Conservation (phyloP, 768 basidiomycete genomes). For the Rhodotorula sphaerocarpa region DNA sequence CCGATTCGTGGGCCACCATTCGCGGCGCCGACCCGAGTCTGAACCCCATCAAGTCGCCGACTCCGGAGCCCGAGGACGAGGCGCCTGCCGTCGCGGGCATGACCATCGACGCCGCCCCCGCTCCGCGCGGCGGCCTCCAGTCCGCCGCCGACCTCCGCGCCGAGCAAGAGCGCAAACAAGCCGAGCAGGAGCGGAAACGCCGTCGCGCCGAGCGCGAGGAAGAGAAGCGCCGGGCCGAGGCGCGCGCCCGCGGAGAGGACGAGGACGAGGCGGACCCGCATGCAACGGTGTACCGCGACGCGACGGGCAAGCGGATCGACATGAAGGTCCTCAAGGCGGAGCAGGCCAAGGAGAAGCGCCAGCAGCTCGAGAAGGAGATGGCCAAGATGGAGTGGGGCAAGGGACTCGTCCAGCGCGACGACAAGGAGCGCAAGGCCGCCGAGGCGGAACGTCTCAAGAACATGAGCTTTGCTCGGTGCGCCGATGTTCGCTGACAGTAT, state of each 20-base stretch:
- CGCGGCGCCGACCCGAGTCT: conserved; percentile 18
- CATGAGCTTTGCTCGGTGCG: conserved; percentile 60
- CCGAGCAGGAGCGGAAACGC: conserved; percentile 43
- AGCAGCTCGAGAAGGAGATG: conserved; percentile 75
- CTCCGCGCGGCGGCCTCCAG: conserved; percentile 63
- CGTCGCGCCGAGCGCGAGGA: conserved; percentile 46
- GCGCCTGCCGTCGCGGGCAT: conserved; percentile 30
- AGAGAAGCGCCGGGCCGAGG: conserved; percentile 50
- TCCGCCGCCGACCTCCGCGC: conserved; percentile 60
- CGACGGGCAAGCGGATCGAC: conserved; percentile 78
- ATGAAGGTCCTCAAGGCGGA: conserved; percentile 75
- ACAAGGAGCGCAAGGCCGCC: conserved; percentile 57
- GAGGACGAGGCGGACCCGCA: conserved; percentile 48
- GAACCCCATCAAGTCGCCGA: not conserved
- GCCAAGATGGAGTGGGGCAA: conserved; percentile 98
- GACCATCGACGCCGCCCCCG: conserved; percentile 23
- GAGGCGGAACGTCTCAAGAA: conserved; percentile 63
- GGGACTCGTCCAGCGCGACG: conserved; percentile 79
- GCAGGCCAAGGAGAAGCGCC: conserved; percentile 68
- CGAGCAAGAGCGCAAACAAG: conserved; percentile 41
- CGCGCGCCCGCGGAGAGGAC: conserved; percentile 22
- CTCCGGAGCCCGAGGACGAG: conserved; percentile 32
- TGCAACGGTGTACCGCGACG: conserved; percentile 91
- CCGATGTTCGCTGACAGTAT: not conserved
- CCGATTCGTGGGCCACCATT: conserved; percentile 27